These are phyloP conservation scores for Penicillium sclerotiorum DNA, from an alignment of 2,329 filamentous ascomycete genomes.

Conservation along the genomic window DNA sequence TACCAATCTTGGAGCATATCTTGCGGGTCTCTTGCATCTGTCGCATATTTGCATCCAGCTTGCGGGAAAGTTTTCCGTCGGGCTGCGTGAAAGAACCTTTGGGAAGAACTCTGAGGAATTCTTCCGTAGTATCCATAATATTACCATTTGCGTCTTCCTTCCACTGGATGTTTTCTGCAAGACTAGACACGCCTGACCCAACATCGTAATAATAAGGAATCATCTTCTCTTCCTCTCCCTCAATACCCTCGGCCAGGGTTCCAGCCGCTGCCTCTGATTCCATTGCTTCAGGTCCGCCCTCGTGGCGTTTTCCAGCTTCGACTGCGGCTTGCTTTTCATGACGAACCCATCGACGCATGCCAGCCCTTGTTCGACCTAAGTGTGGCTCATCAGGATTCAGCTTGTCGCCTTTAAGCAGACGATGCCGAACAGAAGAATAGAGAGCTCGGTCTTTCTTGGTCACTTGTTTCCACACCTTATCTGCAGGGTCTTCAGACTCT, in stretches of 20 bases:
- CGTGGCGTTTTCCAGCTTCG: slow-evolving; percentile 51
- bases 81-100: slow-evolving; percentile 75
- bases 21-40: slow-evolving; percentile 98
- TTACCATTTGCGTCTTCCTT: slow-evolving; percentile 86
- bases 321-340: slow-evolving; percentile 71
- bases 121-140: slow-evolving; percentile 83
- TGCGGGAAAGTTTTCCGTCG: slow-evolving; percentile 71
- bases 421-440: slow-evolving; percentile 80
- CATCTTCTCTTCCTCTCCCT: slow-evolving; percentile 79
- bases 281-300: slow-evolving; percentile 50
- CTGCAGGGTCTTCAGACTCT: slow-evolving; percentile 85
- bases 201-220: slow-evolving; percentile 95
- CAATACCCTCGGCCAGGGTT: slow-evolving; percentile 92
- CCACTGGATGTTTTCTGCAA: slow-evolving; percentile 79
- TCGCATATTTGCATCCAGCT: slow-evolving; percentile 85
- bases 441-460: slow-evolving; percentile 93
- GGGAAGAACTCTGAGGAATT: slow-evolving; percentile 77
- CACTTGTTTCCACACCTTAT: slow-evolving; percentile 98
- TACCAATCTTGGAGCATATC: slow-evolving; percentile 91
- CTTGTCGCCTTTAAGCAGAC: slow-evolving; percentile 81
- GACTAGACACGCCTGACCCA: slow-evolving; percentile 80
- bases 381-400: slow-evolving; percentile 88
- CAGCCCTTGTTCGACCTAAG: slow-evolving; percentile 77
- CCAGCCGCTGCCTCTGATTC: slow-evolving; percentile 61
- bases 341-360: slow-evolving; percentile 85